Conservation (phyloP, 768 basidiomycete genomes). For the Podaxis rugospora region DNA sequence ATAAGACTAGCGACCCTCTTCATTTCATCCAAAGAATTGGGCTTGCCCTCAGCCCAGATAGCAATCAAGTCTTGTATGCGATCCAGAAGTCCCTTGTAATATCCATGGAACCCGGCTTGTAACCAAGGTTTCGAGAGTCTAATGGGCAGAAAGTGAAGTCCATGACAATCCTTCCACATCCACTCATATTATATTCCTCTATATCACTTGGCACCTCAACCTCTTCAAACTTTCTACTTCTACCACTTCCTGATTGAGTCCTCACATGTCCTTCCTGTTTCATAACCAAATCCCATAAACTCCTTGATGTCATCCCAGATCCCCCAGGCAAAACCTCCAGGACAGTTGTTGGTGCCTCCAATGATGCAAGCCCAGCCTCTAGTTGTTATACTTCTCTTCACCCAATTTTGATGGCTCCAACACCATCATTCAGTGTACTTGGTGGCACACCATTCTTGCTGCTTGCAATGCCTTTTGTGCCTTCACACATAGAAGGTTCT, state of each 20-base stretch:
- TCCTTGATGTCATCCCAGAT: slow-evolving; percentile 21
- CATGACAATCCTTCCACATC: too few species aligned
- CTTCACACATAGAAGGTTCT: slow-evolving; percentile 56
- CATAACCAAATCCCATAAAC: slow-evolving; percentile 36
- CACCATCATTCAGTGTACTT: slow-evolving; percentile 47
- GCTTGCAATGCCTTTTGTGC: slow-evolving; percentile 48
- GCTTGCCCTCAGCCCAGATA: too few species aligned
- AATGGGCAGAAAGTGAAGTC: too few species aligned
- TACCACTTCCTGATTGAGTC: slow-evolving; percentile 34
- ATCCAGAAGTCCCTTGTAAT: too few species aligned
- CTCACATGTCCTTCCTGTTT: slow-evolving; percentile 14
- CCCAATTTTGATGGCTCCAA: slow-evolving; percentile 45
- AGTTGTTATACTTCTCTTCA: slow-evolving; percentile 35
- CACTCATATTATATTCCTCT: slow-evolving; percentile 35
- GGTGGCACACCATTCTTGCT: slow-evolving; percentile 42
- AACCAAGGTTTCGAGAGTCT: too few species aligned
- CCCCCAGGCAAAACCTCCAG: not conserved
- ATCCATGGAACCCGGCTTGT: too few species aligned
- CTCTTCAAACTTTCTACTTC: slow-evolving; percentile 57
- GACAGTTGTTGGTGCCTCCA: not conserved
- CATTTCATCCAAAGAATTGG: too few species aligned
- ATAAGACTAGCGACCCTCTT: too few species aligned
- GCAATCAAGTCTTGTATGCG: too few species aligned
- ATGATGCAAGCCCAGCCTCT: not conserved
- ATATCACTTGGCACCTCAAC: slow-evolving; percentile 64